phyloP scores from a whole-genome alignment of 2,329 filamentous ascomycete species.

The Epichloe elymi region DNA sequence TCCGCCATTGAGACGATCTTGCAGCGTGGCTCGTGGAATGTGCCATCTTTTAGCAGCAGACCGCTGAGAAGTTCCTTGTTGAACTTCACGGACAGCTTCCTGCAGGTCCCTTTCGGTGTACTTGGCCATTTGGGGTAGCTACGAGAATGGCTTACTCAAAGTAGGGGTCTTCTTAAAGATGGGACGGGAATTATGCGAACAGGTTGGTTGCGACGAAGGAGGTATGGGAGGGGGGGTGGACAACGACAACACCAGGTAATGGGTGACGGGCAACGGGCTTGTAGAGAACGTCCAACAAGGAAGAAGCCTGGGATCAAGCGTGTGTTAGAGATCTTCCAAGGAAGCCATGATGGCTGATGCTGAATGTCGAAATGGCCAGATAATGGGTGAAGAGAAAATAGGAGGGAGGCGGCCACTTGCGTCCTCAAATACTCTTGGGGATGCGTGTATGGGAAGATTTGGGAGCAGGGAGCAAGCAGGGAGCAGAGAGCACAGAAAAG shows the following conservation, averaged over 20 bases:
- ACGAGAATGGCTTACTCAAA: not conserved
- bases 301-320: constrained; percentile 7
- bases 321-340: constrained; percentile 7
- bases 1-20: constrained; percentile 7
- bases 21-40: constrained; percentile 7
- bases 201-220: not conserved
- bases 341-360: constrained; percentile 5
- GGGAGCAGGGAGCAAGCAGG: not conserved
- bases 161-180: not conserved
- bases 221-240: not conserved
- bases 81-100: constrained; percentile 8
- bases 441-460: not conserved
- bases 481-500: not conserved
- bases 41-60: constrained; percentile 8
- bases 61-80: constrained; percentile 8
- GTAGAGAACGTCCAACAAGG: constrained; percentile 6
- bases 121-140: constrained; percentile 6
- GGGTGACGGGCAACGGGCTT: constrained; percentile 2
- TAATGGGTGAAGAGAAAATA: constrained; percentile 3
- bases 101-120: constrained; percentile 8
- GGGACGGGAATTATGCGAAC: not conserved
- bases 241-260: not conserved
- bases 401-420: constrained; percentile 4
- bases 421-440: constrained; percentile 7
- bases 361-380: constrained; percentile 5